Percentiles rank a stretch among this genome's conserved stretches.
Evolutionary conservation across 768 basidiomycete genomes (phyloP).

Genomic region (Phallus indusiatus): DNA sequence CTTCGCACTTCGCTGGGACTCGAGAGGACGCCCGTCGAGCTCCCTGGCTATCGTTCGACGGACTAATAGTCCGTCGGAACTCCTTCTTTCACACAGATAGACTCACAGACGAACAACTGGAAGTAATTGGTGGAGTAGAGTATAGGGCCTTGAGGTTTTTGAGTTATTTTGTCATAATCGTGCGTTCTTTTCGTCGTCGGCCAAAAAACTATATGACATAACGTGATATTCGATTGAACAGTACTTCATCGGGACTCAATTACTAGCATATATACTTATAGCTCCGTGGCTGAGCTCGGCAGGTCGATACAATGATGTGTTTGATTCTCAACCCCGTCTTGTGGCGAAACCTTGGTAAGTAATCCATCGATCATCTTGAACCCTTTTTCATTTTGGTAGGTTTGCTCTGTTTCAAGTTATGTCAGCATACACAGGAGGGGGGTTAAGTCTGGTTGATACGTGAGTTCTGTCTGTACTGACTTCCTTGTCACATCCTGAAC

Average conservation of each 20-base stretch:
- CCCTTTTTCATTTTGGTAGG: constrained; percentile 33
- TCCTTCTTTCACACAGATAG: constrained; percentile 46
- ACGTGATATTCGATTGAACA: constrained; percentile 20
- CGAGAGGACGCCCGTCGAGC: constrained; percentile 39
- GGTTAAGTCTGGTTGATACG: constrained; percentile 76
- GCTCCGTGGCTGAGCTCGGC: constrained; percentile 66
- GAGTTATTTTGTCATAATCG: constrained; percentile 69
- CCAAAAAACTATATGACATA: neutral
- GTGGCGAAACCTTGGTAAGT: constrained; percentile 59
- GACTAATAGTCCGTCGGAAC: constrained; percentile 61
- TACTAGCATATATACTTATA: constrained; percentile 62
- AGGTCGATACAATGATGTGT: constrained; percentile 56
- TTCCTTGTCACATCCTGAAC: neutral
- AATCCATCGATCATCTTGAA: neutral
- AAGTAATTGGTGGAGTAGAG: constrained; percentile 91
- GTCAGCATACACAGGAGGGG: constrained; percentile 84
- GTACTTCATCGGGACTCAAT: constrained; percentile 72
- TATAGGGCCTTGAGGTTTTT: constrained; percentile 76
- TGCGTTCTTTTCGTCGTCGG: constrained; percentile 33
- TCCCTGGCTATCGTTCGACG: constrained; percentile 40
- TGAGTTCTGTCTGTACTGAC: constrained; percentile 27
- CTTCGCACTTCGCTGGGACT: neutral
- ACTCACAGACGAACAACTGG: constrained; percentile 72
- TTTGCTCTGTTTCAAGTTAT: constrained; percentile 78
- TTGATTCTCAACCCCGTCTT: constrained; percentile 45